Conservation (phyloP, 768 basidiomycete species). For the Lactifluus pinguis region DNA sequence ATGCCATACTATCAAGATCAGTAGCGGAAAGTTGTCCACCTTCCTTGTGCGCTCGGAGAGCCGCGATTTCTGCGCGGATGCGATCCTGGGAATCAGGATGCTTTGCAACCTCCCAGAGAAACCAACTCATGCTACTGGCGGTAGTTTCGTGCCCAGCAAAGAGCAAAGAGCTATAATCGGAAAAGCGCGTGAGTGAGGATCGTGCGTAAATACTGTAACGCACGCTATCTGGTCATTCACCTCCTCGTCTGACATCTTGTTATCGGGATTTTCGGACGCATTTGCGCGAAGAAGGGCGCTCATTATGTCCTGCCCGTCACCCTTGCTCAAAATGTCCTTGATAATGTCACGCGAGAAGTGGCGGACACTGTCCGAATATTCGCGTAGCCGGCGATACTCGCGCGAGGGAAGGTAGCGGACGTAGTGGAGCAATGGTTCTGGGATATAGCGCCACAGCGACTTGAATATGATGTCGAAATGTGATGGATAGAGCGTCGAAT, state of each 20-base stretch:
- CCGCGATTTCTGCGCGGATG: constrained; percentile 13
- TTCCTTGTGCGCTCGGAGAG: constrained; percentile 1
- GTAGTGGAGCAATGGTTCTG: constrained; percentile 9
- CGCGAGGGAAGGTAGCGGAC: constrained; percentile 16
- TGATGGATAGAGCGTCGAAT: constrained; percentile 15
- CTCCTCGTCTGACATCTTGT: constrained; percentile 6
- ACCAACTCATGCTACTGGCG: constrained; percentile 9
- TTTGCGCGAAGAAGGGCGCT: constrained; percentile 18
- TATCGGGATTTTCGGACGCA: background rate
- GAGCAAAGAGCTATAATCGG: constrained; percentile 4
- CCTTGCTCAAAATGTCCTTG: background rate
- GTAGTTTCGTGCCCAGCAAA: constrained; percentile 19
- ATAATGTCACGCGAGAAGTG: constrained; percentile 6
- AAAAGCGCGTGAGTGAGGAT: background rate
- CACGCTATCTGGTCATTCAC: constrained; percentile 13
- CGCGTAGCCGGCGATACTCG: constrained; percentile 13
- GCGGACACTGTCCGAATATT: constrained; percentile 5
- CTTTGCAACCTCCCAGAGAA: constrained; percentile 18
- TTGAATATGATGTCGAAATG: constrained; percentile 11
- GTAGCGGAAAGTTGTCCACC: background rate
- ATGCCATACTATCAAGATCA: constrained; percentile 14
- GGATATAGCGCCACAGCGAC: constrained; percentile 13
- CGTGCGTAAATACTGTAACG: background rate
- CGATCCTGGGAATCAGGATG: constrained; percentile 13
- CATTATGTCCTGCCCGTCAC: constrained; percentile 15